Evolutionary conservation across 1,284 basidiomycete species (phyloP).

Genomic region (Microbotryum saponariae): DNA sequence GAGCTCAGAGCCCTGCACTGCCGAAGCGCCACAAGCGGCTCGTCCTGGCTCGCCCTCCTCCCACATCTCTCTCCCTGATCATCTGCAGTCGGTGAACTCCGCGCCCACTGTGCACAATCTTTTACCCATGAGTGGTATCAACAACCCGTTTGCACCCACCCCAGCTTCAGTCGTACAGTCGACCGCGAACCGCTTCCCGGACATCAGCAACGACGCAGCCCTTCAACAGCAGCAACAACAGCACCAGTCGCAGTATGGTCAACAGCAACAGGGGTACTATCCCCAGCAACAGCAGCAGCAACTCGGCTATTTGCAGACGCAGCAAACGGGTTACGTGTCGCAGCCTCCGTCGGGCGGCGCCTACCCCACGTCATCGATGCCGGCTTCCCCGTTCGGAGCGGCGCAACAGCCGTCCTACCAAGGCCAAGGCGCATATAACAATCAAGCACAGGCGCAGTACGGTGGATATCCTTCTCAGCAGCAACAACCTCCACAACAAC

Average conservation of each 20-base stretch:
- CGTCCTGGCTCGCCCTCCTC: no score
- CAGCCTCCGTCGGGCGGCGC: neutral
- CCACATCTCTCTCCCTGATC: no score
- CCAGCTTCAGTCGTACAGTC: constrained; percentile 5
- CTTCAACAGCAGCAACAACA: constrained; percentile 3
- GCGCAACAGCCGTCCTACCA: neutral
- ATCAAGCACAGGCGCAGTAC: neutral
- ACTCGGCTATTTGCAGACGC: constrained; percentile 1
- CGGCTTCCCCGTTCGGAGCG: neutral
- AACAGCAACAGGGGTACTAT: neutral
- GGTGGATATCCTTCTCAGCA: neutral
- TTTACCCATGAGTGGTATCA: constrained; percentile 1
- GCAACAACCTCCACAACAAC: neutral
- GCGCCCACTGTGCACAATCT: no score
- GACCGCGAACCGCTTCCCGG: constrained; percentile 18
- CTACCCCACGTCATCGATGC: neutral
- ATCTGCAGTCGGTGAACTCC: no score
- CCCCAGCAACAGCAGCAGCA: neutral
- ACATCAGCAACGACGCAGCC: constrained; percentile 11
- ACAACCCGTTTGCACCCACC: constrained; percentile 20
- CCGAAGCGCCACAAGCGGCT: no score
- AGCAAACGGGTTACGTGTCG: constrained; percentile 3
- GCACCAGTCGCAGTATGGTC: constrained; percentile 6
- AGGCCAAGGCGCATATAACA: neutral
- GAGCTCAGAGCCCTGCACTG: no score